Evolutionary conservation across 2,329 filamentous ascomycete genomes (phyloP).

Genomic region (Basipetospora chlamydospora): DNA sequence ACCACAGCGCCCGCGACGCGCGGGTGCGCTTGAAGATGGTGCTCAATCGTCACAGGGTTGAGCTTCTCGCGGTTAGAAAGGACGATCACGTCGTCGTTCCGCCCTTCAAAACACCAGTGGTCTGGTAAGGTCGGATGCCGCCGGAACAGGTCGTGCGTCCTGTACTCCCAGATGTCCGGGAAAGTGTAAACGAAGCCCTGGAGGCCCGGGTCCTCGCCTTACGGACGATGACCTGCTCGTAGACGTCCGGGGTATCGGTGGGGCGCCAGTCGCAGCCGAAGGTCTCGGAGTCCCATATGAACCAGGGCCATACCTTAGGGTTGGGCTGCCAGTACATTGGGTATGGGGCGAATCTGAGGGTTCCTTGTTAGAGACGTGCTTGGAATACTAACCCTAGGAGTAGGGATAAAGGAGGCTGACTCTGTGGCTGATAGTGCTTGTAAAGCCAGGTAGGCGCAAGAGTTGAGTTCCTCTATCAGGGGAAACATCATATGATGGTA

Average conservation of each 20-base stretch:
- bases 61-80: constrained; percentile 36
- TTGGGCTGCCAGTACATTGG: constrained; percentile 19
- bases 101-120: constrained; percentile 14
- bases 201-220: constrained; percentile 17
- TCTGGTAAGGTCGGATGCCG: constrained; percentile 21
- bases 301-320: constrained; percentile 25
- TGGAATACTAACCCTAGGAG: too few species aligned
- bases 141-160: constrained; percentile 21
- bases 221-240: constrained; percentile 19
- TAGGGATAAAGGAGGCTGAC: too few species aligned
- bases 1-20: constrained; percentile 26
- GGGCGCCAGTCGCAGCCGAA: constrained; percentile 26
- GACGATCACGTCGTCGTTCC: constrained; percentile 30
- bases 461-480: too few species aligned
- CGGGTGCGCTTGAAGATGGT: constrained; percentile 22
- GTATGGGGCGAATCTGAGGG: constrained; percentile 19
- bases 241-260: constrained; percentile 12
- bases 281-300: constrained; percentile 24
- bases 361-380: too few species aligned
- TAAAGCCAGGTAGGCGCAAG: too few species aligned
- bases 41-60: constrained; percentile 28
- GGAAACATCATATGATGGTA: too few species aligned
- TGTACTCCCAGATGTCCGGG: constrained; percentile 19
- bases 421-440: too few species aligned
- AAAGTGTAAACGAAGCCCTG: constrained; percentile 23